Conservation (phyloP, 208 protist genomes). For the Blechomonas ayalai region DNA sequence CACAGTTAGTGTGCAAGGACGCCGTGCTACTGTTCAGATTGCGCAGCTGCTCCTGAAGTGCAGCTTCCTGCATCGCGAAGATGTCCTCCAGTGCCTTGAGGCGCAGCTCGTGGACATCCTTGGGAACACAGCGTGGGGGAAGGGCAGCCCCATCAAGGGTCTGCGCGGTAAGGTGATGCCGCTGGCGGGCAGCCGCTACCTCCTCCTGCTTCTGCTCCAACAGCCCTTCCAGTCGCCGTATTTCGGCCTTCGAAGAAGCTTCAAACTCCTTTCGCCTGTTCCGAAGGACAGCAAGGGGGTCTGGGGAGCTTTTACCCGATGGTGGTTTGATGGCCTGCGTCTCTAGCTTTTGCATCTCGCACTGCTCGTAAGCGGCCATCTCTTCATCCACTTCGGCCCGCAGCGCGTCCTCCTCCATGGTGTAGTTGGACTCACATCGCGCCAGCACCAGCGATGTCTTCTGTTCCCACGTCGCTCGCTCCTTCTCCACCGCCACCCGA, state of each 20-base stretch:
- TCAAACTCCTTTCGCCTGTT: not conserved
- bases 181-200: not conserved
- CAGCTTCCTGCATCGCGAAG: conserved; percentile 22
- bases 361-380: conserved; percentile 32
- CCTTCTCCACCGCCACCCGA: conserved; percentile 21
- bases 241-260: not conserved
- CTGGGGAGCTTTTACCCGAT: not conserved
- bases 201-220: conserved; percentile 3
- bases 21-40: not conserved
- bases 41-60: conserved; percentile 15
- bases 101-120: conserved; percentile 12
- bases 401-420: conserved; percentile 33
- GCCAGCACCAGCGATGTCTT: conserved; percentile 16
- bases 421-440: conserved; percentile 21
- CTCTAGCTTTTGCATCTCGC: conserved; percentile 21
- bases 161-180: not conserved
- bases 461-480: conserved; percentile 17
- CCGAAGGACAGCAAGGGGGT: not conserved
- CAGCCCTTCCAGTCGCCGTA: conserved; percentile 1
- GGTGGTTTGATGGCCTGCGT: not conserved
- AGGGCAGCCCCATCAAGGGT: not conserved
- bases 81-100: conserved; percentile 23
- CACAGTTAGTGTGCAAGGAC: not conserved
- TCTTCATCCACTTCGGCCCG: conserved; percentile 57
- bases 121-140: conserved; percentile 4